Evolutionary conservation across 768 basidiomycete species (phyloP).

Genomic region (Amanita fuliginea): DNA sequence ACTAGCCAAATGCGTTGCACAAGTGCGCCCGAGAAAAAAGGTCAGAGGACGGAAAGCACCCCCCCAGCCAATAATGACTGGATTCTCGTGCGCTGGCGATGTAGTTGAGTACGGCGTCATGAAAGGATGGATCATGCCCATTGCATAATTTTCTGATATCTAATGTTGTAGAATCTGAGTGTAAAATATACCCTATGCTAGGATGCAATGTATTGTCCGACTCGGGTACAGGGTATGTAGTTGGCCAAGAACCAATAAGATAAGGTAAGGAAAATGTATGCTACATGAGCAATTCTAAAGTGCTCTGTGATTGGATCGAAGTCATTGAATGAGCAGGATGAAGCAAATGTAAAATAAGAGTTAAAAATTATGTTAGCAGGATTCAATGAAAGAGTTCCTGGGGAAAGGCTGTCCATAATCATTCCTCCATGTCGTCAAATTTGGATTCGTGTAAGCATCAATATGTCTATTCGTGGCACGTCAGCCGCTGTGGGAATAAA

Average conservation of each 20-base stretch:
- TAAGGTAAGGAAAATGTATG: neutral
- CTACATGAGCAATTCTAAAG: conserved; percentile 1
- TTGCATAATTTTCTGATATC: neutral
- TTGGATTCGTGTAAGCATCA: conserved; percentile 61
- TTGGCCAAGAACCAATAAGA: conserved; percentile 2
- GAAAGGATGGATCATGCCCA: conserved; percentile 48
- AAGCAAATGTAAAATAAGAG: neutral
- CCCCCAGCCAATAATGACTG: conserved; percentile 12
- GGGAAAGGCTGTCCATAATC: conserved; percentile 42
- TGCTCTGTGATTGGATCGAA: neutral
- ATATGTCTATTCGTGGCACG: conserved; percentile 23
- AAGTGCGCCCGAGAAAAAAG: conserved; percentile 19
- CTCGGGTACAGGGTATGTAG: neutral
- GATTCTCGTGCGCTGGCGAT: conserved; percentile 43
- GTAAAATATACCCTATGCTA: neutral
- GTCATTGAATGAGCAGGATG: neutral
- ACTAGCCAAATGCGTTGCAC: conserved; percentile 35
- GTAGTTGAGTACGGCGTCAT: conserved; percentile 50
- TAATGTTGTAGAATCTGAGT: conserved; percentile 1
- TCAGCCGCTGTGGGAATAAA: neutral
- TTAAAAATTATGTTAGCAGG: conserved; percentile 10
- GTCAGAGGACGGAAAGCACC: conserved; percentile 23
- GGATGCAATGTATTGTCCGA: neutral
- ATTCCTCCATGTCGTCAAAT: conserved; percentile 31
- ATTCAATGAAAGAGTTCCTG: conserved; percentile 35